Conservation (phyloP, 2,329 filamentous ascomycete species). For the Cordyceps farinosa region DNA sequence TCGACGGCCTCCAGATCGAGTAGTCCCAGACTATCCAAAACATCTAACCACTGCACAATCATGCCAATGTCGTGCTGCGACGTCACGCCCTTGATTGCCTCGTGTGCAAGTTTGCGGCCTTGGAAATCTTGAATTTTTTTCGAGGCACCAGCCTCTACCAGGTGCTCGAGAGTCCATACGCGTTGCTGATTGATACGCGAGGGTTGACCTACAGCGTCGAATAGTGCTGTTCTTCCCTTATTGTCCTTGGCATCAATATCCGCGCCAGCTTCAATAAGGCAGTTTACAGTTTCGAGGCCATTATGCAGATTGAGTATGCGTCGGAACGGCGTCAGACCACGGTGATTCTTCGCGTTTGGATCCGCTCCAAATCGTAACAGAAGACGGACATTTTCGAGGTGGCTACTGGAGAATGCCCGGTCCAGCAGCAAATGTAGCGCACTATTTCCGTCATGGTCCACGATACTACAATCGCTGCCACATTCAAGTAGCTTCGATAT, state of each 20-base stretch:
- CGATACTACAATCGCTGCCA: neutral
- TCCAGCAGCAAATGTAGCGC: neutral
- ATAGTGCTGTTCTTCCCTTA: neutral
- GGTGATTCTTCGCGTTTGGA: slow-evolving; percentile 6
- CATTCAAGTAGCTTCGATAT: neutral
- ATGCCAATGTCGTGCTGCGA: neutral
- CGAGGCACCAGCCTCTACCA: neutral
- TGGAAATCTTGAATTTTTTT: neutral
- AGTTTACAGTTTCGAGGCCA: neutral
- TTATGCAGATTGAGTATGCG: neutral
- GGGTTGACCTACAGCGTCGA: neutral
- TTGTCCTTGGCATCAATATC: slow-evolving; percentile 1
- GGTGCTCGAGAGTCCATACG: neutral
- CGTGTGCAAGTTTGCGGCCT: neutral
- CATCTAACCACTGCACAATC: neutral
- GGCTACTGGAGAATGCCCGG: too few species aligned
- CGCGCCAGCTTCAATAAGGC: slow-evolving; percentile 6
- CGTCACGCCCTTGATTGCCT: neutral
- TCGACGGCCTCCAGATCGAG: slow-evolving; percentile 5
- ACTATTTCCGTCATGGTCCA: neutral
- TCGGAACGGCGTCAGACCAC: slow-evolving; percentile 1
- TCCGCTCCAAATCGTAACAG: slow-evolving; percentile 1
- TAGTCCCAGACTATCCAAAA: neutral
- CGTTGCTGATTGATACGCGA: neutral
- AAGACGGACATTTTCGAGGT: neutral